Percentiles rank a stretch among this genome's conserved stretches.
Conservation (phyloP, 2,329 filamentous ascomycete species). For the Tolypocladium guangdongense region DNA sequence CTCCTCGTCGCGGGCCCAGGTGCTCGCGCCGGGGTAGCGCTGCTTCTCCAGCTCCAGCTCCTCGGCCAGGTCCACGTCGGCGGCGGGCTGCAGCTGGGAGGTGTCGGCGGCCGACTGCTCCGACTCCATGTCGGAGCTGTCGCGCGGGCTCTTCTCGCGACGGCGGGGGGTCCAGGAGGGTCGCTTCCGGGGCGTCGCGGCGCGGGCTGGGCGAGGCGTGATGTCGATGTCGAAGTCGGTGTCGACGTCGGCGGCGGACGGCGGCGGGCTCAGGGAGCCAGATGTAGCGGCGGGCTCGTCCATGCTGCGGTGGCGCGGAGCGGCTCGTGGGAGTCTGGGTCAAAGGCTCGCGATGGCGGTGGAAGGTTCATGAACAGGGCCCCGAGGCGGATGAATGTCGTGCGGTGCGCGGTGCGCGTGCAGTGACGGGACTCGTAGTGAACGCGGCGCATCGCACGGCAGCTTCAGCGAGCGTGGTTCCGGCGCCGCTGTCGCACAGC, state of each 20-base stretch:
- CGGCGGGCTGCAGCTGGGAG: not conserved
- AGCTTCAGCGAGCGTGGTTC: not conserved
- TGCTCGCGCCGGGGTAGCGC: conserved; percentile 29
- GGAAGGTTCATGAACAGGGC: not conserved
- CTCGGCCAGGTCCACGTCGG: conserved; percentile 6
- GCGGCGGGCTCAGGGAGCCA: not conserved
- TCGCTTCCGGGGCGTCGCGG: not conserved
- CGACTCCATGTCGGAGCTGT: not conserved
- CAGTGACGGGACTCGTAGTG: not conserved
- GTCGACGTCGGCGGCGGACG: not conserved
- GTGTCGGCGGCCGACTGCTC: not conserved
- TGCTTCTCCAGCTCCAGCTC: conserved; percentile 34
- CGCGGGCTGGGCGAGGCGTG: not conserved
- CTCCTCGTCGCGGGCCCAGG: conserved; percentile 41
- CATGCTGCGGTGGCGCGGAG: not conserved
- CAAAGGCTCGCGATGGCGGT: not conserved
- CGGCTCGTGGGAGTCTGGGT: not conserved
- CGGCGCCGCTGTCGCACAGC: not conserved
- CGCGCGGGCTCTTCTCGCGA: not conserved
- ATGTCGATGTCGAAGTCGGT: not conserved
- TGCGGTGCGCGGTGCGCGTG: not conserved
- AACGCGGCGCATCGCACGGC: not conserved
- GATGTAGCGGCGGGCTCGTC: not conserved
- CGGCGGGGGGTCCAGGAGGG: not conserved
- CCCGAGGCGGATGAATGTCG: not conserved